phyloP scores from a whole-genome alignment of 805 yeast genomes.

The Kuraishia hungarica region DNA sequence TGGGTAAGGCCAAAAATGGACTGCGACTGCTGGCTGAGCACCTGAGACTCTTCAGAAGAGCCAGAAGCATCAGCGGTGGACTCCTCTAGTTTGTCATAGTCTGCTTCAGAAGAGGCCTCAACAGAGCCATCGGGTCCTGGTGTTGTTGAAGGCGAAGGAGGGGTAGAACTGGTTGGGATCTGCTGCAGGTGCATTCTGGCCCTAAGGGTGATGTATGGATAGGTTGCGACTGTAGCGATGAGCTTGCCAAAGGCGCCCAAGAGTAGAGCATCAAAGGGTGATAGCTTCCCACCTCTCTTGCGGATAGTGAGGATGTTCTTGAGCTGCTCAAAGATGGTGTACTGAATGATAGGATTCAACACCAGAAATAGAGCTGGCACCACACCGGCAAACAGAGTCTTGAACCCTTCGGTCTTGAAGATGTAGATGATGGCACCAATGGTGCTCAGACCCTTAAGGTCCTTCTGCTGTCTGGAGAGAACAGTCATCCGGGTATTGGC shows the following conservation, averaged over 20 bases:
- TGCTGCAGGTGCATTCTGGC: constrained; percentile 76
- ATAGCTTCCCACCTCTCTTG: constrained; percentile 39
- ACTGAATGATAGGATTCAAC: constrained; percentile 83
- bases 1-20: constrained; percentile 42
- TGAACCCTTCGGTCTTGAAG: constrained; percentile 60
- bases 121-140: constrained; percentile 7
- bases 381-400: constrained; percentile 74
- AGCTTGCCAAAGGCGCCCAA: constrained; percentile 88
- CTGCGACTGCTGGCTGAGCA: background rate
- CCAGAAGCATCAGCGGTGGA: constrained; percentile 3
- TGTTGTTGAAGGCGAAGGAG: constrained; percentile 7
- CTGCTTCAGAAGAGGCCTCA: constrained; percentile 8
- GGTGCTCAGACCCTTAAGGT: constrained; percentile 33
- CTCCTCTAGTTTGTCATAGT: constrained; percentile 8
- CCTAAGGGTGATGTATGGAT: constrained; percentile 87
- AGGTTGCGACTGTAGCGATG: constrained; percentile 81
- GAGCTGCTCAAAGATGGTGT: constrained; percentile 84
- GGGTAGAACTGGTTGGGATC: background rate
- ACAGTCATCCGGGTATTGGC: constrained; percentile 89
- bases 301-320: constrained; percentile 50
- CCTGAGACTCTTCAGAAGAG: constrained; percentile 13
- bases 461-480: constrained; percentile 19
- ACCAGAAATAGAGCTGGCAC: constrained; percentile 84
- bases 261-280: constrained; percentile 71
- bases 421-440: constrained; percentile 53